Evolutionary conservation across 495 filamentous ascomycete species (phyloP).

Genomic region (Talaromyces nanjingensis): DNA sequence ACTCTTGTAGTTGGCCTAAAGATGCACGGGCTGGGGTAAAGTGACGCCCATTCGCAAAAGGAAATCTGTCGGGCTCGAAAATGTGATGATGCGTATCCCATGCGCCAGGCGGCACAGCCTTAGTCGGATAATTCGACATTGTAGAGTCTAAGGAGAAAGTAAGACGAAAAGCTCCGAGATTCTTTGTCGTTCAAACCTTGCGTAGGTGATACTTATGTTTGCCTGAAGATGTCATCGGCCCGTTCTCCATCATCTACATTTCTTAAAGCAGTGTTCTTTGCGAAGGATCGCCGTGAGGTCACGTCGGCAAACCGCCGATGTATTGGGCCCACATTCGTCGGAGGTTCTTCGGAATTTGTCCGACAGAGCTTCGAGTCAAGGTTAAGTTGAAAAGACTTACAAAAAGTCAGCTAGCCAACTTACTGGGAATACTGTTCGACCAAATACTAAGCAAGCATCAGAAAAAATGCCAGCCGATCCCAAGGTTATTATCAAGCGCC

Average conservation of each 20-base stretch:
- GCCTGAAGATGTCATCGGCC: background rate
- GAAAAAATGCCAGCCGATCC: background rate
- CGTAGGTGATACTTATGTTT: too few relatives aligned
- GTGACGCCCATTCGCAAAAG: conserved; percentile 5
- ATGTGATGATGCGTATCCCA: conserved; percentile 14
- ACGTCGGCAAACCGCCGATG: background rate
- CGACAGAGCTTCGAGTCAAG: background rate
- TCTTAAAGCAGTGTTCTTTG: too few relatives aligned
- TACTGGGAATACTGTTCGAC: background rate
- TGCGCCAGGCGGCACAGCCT: conserved; percentile 9
- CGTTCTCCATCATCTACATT: background rate
- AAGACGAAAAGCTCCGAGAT: background rate
- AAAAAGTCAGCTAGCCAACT: background rate
- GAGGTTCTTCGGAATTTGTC: background rate
- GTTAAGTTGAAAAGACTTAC: background rate
- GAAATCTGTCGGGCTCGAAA: conserved; percentile 11
- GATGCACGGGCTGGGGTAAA: conserved; percentile 8
- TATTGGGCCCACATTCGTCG: background rate
- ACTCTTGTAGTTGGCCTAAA: background rate
- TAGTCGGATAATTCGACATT: background rate
- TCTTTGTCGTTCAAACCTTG: background rate
- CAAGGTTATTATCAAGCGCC: background rate
- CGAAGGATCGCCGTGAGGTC: too few relatives aligned
- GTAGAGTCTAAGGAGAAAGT: background rate
- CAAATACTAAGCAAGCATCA: background rate